phyloP scores from a whole-genome alignment of 163 green algal species.

The Chloromonas sp. region DNA sequence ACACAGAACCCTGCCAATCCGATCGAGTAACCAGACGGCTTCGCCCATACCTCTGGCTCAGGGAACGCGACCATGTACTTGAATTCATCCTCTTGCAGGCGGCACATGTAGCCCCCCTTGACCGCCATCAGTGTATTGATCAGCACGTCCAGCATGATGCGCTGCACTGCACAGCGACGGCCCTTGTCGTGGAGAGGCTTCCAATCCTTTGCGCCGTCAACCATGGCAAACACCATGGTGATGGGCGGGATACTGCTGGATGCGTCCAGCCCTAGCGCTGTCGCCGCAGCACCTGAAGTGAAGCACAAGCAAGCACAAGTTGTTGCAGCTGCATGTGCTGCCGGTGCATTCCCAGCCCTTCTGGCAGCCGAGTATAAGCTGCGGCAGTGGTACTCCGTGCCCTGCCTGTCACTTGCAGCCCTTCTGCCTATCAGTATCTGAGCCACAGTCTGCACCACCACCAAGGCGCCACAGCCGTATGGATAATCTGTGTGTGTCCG shows the following conservation, averaged over 20 bases:
- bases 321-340: background rate
- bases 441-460: no score
- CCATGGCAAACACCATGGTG: constrained; percentile 30
- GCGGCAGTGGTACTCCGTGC: no score
- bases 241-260: constrained; percentile 8
- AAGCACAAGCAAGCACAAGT: background rate
- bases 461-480: no score
- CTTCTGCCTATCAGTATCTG: no score
- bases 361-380: no score
- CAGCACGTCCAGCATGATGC: background rate
- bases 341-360: no score
- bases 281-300: background rate
- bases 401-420: no score
- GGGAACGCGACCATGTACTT: constrained; percentile 54
- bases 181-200: background rate
- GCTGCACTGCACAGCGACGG: background rate
- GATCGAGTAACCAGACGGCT: no score
- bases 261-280: background rate
- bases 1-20: no score
- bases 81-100: constrained; percentile 39
- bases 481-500: background rate
- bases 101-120: constrained; percentile 36
- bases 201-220: constrained; percentile 18
- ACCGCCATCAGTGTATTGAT: constrained; percentile 2
- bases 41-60: background rate